phyloP scores from a whole-genome alignment of 164 flowering plant genomes.

The Pachysandra terminalis region DNA sequence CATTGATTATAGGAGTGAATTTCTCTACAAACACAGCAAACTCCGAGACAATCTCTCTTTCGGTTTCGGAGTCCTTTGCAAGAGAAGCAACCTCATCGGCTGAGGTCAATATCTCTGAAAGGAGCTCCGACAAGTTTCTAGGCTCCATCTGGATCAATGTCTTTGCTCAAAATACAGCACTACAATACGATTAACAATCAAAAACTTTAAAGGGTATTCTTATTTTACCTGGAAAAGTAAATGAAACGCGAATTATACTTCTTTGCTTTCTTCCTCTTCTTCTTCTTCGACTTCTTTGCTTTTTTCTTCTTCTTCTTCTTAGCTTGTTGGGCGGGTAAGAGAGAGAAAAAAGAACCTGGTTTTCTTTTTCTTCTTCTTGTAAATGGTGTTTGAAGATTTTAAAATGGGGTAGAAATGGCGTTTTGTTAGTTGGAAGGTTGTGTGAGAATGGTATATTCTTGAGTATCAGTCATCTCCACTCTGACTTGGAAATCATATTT shows the following conservation, averaged over 20 bases:
- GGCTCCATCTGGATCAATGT: slow-evolving; percentile 4
- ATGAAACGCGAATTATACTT: neutral
- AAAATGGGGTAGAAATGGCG: too few species aligned
- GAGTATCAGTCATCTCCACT: too few species aligned
- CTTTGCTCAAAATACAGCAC: neutral
- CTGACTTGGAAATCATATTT: too few species aligned
- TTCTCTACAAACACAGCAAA: slow-evolving; percentile 35
- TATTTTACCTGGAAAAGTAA: too few species aligned
- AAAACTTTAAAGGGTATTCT: too few species aligned
- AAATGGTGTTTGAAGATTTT: too few species aligned
- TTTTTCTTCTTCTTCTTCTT: too few species aligned
- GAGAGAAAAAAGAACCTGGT: neutral
- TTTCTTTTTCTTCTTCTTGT: too few species aligned
- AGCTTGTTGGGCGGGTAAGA: neutral
- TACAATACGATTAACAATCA: neutral
- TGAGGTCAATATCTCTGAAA: slow-evolving; percentile 25
- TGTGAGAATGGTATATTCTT: too few species aligned
- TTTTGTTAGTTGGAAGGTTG: too few species aligned
- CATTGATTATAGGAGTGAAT: slow-evolving; percentile 35
- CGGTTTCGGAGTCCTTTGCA: slow-evolving; percentile 26
- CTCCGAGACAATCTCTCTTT: slow-evolving; percentile 27
- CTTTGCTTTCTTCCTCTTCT: neutral
- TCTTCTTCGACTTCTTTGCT: too few species aligned
- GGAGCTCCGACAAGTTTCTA: slow-evolving; percentile 24
- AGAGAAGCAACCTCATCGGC: slow-evolving; percentile 30